Evolutionary conservation across 2,329 filamentous ascomycete genomes (phyloP), one percentile per base, ranked within the genome.

Genomic region (Monilinia laxa): DNA sequence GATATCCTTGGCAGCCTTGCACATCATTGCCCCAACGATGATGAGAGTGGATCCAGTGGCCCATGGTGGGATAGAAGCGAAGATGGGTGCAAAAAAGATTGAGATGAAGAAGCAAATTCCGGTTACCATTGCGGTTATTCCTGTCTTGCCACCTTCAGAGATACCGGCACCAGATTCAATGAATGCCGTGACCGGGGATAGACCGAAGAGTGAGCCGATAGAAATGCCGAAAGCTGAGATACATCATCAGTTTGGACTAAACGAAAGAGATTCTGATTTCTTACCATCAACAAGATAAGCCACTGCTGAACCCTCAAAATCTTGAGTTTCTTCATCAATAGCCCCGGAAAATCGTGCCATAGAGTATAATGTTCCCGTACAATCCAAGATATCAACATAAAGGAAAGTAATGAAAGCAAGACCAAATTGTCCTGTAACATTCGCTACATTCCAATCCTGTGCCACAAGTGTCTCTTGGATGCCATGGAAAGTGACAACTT

Each of bases 131-230:
- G 91, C 87, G 0, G 92, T 94, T n/a, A 96, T 79, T n/a, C 92
- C 92, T 0, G 92, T 96, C 75, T 89, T 88, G 55, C 92, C 92
- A 64, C 92, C 92, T 78, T 96, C 92, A 0, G 90, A 91, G 70
- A 96, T 96, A 73, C 92, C 92, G 16, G 92, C 92, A 75, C 92
- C 92, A n/a, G 89, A 92, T 78, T 96, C 92, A 74, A 96, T 87
- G 75, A 92, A 96, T 14, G 92, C 91, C 0, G 92, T 96, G 5
- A 96, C 91, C 0, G 92, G 92, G 0, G 92, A 89, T 16, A 84
- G 85, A 63, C 92, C 92, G 58, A 96, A 82, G 1, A 96, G 81
- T 6, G 90, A 87, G 4, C 92, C 92, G 69, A 96, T 90, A 1
- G 90, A 91, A 72, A 96, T 93, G 73, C 84, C 84, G 51, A 93